Evolutionary conservation across 305 asterid genomes (phyloP).

Genomic region (Rubia peregrina): DNA sequence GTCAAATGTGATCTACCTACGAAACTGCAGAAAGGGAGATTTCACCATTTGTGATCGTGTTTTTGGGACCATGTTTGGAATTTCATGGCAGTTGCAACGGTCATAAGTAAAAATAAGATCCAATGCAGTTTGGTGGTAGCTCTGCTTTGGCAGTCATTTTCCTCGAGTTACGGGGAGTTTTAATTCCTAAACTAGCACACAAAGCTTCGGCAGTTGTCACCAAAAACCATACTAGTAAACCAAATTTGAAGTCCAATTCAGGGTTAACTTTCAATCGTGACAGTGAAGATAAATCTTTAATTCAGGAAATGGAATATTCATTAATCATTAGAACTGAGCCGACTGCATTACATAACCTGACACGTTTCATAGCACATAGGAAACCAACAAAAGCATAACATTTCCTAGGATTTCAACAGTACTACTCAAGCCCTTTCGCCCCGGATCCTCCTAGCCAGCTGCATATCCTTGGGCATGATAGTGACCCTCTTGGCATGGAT

Average conservation of each 20-base stretch:
- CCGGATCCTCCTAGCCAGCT: neutral
- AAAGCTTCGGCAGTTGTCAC: neutral
- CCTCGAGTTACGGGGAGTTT: too few relatives aligned
- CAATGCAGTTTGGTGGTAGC: too few relatives aligned
- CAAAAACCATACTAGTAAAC: too few relatives aligned
- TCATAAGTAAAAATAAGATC: too few relatives aligned
- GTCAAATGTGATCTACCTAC: neutral
- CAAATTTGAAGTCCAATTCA: too few relatives aligned
- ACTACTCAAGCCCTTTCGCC: neutral
- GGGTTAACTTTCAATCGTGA: neutral
- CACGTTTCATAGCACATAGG: neutral
- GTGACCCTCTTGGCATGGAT: neutral
- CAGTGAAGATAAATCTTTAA: neutral
- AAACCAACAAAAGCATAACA: neutral
- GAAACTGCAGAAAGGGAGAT: neutral
- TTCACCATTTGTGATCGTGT: neutral
- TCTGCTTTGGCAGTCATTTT: too few relatives aligned
- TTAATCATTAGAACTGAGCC: neutral
- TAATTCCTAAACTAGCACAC: neutral
- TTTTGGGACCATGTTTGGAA: too few relatives aligned
- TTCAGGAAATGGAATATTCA: neutral
- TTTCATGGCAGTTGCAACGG: too few relatives aligned
- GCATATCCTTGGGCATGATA: neutral
- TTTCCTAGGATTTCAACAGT: neutral
- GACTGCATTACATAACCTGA: neutral